These are phyloP conservation scores for Erodium texanum DNA, from an alignment of 441 rosid genomes.

Conservation along the genomic window DNA sequence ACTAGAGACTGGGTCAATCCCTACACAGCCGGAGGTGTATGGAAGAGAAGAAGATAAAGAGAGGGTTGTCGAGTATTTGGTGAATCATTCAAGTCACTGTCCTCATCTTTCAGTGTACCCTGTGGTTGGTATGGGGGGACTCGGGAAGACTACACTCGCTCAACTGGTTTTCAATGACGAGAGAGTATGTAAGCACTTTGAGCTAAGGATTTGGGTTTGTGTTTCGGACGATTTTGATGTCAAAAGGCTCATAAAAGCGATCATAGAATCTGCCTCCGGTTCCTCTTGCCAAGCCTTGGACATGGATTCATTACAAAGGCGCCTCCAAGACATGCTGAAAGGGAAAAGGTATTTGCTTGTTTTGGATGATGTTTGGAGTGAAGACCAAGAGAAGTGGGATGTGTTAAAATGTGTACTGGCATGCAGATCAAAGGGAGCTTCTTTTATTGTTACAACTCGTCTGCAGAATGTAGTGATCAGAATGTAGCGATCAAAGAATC, in stretches of 20 bases:
- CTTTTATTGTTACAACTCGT: conserved; percentile 8
- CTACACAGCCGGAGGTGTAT: conserved; percentile 9
- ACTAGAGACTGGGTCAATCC: no score
- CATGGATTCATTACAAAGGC: conserved; percentile 3
- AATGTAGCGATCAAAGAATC: no score
- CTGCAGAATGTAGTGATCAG: neutral
- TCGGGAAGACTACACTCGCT: conserved; percentile 17
- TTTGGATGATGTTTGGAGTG: conserved; percentile 26
- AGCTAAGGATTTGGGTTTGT: conserved; percentile 13
- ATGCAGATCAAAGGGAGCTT: conserved; percentile 2
- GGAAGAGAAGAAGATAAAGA: conserved; percentile 10
- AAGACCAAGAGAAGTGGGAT: conserved; percentile 2
- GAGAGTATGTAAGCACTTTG: conserved; percentile 8
- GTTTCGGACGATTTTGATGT: conserved; percentile 14
- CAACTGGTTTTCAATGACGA: conserved; percentile 11
- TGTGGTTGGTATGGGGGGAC: conserved; percentile 8
- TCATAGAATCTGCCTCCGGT: conserved; percentile 8
- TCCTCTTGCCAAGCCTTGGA: neutral
- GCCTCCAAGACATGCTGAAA: neutral
- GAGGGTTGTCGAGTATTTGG: neutral
- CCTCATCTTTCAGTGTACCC: conserved; percentile 6
- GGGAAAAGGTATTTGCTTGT: conserved; percentile 15
- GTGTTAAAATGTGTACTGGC: no score
- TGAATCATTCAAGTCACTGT: neutral
- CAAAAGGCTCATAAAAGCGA: conserved; percentile 3